Evolutionary conservation across 129 eudicot genomes (phyloP), one percentile per base, ranked within the genome.

Genomic region (Centrapalus pauciflorus): DNA sequence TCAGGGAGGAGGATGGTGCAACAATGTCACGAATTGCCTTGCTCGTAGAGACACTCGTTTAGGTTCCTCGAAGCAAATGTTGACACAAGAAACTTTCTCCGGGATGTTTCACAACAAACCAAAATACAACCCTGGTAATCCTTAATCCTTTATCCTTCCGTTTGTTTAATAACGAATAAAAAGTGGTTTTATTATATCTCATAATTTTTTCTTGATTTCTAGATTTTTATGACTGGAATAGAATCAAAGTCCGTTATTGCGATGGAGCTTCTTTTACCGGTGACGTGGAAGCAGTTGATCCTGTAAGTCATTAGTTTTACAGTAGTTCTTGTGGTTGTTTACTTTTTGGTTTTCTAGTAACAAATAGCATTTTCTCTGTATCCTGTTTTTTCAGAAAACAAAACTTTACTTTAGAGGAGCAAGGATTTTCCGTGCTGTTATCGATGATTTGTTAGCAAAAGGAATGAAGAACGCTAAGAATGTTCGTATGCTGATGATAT

Each of bases 1-100:
- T 33, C 46, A 90, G 97, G 97, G 97, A 64, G 97, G 97, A 73
- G 98, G 96, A 26, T 93, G 98, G 98, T 93, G 98, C 84, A 83
- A 93, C 66, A 88, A 89, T 64, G 84, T 62, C 9, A 83, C 92
- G 20, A 86, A 58, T 73, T 93, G 98, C 74, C 85, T 93, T 38
- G 76, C 77, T 16, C 95, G 95, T 25, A 82, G 33, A 70, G 59
- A 79, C 51, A 73, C 74, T 34, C 84, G 81, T 14, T 71, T 88
- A 55, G 98, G 98, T 51, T 93, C 98, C 48, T 93, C 98, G 20
- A 84, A 83, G 77, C 38, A 77, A 38, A 88, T 93, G 96, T 69
- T 69, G 55, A 86, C 64, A 34, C 65, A 72, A 14, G 40, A 85
- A 62, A 76, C 87, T 35, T 93, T 93, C 74, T 93, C 98, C 0